These are phyloP conservation scores for Scheffersomyces coipomensis DNA, from an alignment of 805 yeast species.

Conservation along the genomic window DNA sequence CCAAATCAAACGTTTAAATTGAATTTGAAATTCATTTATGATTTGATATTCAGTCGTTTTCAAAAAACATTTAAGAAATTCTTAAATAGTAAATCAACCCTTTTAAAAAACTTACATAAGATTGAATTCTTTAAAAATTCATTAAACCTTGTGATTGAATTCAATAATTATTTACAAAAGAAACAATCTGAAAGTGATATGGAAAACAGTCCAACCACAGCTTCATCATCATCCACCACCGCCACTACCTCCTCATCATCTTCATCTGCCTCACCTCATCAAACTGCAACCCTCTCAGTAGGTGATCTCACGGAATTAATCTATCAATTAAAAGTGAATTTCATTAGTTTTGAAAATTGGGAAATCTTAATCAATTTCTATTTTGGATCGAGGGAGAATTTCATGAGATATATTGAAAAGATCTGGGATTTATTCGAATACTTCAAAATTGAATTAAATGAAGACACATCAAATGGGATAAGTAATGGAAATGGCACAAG, in stretches of 20 bases:
- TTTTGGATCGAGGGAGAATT: slow-evolving; percentile 25
- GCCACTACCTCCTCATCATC: too few relatives aligned
- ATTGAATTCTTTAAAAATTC: slow-evolving; percentile 7
- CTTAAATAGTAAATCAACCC: slow-evolving; percentile 7
- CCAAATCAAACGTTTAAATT: slow-evolving; percentile 5
- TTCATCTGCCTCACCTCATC: too few relatives aligned
- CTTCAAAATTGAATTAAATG: slow-evolving; percentile 7
- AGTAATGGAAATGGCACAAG: too few relatives aligned
- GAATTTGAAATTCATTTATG: slow-evolving; percentile 11
- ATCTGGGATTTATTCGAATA: slow-evolving; percentile 22
- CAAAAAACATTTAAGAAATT: slow-evolving; percentile 12
- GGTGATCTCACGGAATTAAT: slow-evolving; percentile 8
- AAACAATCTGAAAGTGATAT: neutral
- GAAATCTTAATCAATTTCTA: slow-evolving; percentile 16
- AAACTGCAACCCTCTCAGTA: neutral
- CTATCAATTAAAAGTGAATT: slow-evolving; percentile 4
- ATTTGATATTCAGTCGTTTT: slow-evolving; percentile 10
- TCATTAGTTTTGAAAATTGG: slow-evolving; percentile 7
- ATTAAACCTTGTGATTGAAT: slow-evolving; percentile 7
- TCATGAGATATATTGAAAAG: slow-evolving; percentile 18
- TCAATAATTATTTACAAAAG: slow-evolving; percentile 4
- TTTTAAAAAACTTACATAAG: neutral
- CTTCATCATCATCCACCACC: slow-evolving; percentile 4
- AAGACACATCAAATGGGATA: neutral
- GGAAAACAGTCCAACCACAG: slow-evolving; percentile 3